Base-by-base conservation (phyloP, 768 basidiomycete species). In the Leccinum sublutescens region DNA sequence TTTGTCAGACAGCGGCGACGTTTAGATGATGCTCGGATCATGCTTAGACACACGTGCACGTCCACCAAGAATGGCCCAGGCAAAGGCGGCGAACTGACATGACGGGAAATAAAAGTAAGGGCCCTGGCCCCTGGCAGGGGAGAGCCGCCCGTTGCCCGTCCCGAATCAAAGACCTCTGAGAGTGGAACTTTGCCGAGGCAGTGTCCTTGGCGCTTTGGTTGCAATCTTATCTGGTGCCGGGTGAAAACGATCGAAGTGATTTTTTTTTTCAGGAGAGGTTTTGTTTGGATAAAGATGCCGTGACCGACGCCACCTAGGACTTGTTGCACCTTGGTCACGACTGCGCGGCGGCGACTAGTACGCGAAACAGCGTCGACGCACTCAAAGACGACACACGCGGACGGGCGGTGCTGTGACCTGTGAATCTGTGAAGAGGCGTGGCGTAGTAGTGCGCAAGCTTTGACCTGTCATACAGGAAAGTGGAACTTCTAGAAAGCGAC, bases 401-500 rank as follows among this genome's bases (percentile, higher is more conserved):
- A 43, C n/a, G 40, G 40, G 40, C 40, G 40, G 40, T 43, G 40
- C 40, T 43, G 40, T 43, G 40, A 43, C 40, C 40, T 43, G 40
- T 43, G 40, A 19, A 43, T 19, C 40, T 43, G 40, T 43, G 40
- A 43, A 43, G 33, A 33, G 38, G 17, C 2, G 38, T n/a, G 17
- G 3, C 17, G n/a, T 43, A 43, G n/a, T 19, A 43, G 40, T 19
- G 40, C 10, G 40, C n/a, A 43, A 38, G 58, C 64, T 61, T 71
- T 71, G 69, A 47, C 57, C 59, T 43, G 40, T 43, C 40, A 43
- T 43, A 43, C 40, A n/a, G 40, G 40, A 43, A 43, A 43, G 40
- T 19, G 40, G 40, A 43, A 43, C 40, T 43, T 43, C 40, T 43
- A 43, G n/a, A 43, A 43, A 43, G 40, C n/a, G 40, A 43, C 40